phyloP scores from a whole-genome alignment of 2,329 filamentous ascomycete genomes.

The Cladosporium sphaerospermum region DNA sequence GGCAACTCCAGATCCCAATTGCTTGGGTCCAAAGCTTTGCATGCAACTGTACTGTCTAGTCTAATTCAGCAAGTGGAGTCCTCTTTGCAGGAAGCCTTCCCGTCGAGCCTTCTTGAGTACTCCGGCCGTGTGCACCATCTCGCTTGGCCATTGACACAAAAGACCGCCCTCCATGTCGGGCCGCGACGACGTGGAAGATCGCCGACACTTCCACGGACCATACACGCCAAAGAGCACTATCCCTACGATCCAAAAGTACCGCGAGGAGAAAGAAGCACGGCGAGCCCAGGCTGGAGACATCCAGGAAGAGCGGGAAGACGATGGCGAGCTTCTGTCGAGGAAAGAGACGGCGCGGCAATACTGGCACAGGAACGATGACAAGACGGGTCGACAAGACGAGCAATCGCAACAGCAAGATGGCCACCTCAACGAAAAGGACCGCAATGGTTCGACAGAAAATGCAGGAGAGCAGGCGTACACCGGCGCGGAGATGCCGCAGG shows the following conservation, averaged over 20 bases:
- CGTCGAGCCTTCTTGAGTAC: too few relatives aligned
- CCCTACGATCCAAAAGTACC: conserved; percentile 42
- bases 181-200: conserved; percentile 37
- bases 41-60: background rate
- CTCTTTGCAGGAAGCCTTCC: too few relatives aligned
- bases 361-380: conserved; percentile 15
- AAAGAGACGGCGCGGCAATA: conserved; percentile 24
- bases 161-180: conserved; percentile 23
- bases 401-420: conserved; percentile 13
- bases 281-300: conserved; percentile 28
- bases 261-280: conserved; percentile 40
- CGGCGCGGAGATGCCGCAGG: conserved; percentile 26
- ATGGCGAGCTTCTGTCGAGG: conserved; percentile 24
- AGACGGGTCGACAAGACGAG: conserved; percentile 14
- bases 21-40: conserved; percentile 7
- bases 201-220: conserved; percentile 35
- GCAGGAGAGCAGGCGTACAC: conserved; percentile 15
- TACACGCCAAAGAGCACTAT: conserved; percentile 41
- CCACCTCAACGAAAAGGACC: conserved; percentile 11
- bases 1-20: conserved; percentile 1
- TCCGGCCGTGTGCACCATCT: too few relatives aligned
- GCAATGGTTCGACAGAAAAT: conserved; percentile 9
- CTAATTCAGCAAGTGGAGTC: too few relatives aligned
- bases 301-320: conserved; percentile 24
- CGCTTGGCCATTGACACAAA: too few relatives aligned